Percentiles rank a stretch among this genome's conserved stretches.
These are phyloP conservation scores for Lachnellula hyalina DNA, from an alignment of 2,329 filamentous ascomycete genomes.

Conservation along the genomic window DNA sequence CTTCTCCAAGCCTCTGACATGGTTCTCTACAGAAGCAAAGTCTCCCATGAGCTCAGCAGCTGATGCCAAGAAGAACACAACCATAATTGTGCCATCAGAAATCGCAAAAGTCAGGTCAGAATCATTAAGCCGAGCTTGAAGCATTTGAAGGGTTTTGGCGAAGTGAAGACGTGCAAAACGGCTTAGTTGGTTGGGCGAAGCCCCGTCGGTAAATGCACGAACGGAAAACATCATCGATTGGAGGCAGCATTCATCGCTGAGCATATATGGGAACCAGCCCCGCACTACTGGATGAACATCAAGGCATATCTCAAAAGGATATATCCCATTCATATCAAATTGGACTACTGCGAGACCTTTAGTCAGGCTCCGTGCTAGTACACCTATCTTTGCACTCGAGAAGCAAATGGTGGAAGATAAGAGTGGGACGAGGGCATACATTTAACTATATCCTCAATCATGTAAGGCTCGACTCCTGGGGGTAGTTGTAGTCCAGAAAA, in stretches of 20 bases:
- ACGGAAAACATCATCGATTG: background rate
- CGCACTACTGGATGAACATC: background rate
- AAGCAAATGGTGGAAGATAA: too few relatives aligned
- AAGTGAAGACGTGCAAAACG: background rate
- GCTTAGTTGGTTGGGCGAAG: background rate
- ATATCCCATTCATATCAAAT: background rate
- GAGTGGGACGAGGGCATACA: background rate
- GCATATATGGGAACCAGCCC: slow-evolving; percentile 5
- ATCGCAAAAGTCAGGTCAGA: background rate
- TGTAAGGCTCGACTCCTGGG: background rate
- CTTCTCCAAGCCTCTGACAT: slow-evolving; percentile 34
- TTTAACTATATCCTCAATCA: background rate
- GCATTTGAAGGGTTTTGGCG: background rate
- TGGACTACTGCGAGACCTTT: background rate
- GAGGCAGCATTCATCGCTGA: slow-evolving; percentile 4
- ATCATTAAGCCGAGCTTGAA: background rate
- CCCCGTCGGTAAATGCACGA: background rate
- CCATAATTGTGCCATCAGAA: background rate
- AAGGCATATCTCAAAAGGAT: slow-evolving; percentile 4
- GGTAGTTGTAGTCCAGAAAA: background rate
- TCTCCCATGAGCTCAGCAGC: background rate
- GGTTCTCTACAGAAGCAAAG: slow-evolving; percentile 8
- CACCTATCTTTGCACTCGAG: too few relatives aligned
- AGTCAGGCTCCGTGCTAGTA: background rate
- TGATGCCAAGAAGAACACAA: background rate